Evolutionary conservation across 805 yeast genomes (phyloP), one percentile per base, ranked within the genome.

Genomic region (Yarrowia sp.): DNA sequence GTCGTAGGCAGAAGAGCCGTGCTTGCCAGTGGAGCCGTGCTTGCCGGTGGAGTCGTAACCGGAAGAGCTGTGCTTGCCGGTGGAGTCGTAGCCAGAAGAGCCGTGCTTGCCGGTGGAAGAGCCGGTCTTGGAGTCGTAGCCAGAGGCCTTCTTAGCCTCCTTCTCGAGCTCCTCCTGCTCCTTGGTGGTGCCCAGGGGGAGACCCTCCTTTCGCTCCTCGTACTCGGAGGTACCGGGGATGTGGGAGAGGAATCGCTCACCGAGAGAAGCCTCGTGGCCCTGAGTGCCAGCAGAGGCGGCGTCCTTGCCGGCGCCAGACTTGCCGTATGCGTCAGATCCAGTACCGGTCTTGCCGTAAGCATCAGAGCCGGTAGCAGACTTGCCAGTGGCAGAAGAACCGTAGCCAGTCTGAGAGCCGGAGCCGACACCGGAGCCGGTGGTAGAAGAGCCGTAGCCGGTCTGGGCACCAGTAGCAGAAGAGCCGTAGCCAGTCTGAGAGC

Each of bases 191-290:
- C 58, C 58, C 16, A 38, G 58, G 12, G 27, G 24, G 6, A 51
- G 22, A 12, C 58, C 58, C 58, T 51, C 58, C 58, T 51, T 51
- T 35, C 42, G 41, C 33, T 51, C 58, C 58, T 51, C 58, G 58
- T 51, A 51, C 58, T 51, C 58, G 42, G 58, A n/a, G 21, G 58
- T 51, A 35, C 58, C 58, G 31, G 58, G 58, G 19, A 51, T 35
- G 31, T 51, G 58, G 9, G 58, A 21, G 4, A 33, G 42, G 32
- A 51, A 12, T 14, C 13, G n/a, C 19, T 51, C 58, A n/a, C 58
- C 58, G 19, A 51, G 42, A 35, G 58, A 51, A 35, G 58, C 42
- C 42, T 32, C 41, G 32, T 49, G 21, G 4, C 39, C 56, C 18
- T 31, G 19, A 16, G 56, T 22, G 6, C 49, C 49, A n/a, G 18